Conservation (phyloP, 192 early-diverging fungal genomes). For the Coemansia sp. region DNA sequence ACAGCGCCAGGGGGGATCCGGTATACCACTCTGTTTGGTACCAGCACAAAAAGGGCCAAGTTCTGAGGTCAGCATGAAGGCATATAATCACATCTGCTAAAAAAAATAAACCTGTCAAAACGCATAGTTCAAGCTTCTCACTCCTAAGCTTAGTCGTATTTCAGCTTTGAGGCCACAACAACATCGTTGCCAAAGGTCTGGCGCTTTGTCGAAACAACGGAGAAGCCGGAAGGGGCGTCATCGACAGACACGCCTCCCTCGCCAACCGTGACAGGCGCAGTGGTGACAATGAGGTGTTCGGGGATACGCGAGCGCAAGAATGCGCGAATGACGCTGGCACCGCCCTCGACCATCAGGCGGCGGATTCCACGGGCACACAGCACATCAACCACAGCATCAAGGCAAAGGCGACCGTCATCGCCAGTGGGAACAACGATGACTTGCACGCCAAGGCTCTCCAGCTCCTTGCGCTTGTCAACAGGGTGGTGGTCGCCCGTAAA, state of each 20-base stretch:
- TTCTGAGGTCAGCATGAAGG: too few species aligned
- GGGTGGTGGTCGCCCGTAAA: conserved; percentile 38
- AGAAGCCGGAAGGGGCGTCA: not conserved
- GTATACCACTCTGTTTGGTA: too few species aligned
- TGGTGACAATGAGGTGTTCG: conserved; percentile 59
- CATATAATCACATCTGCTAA: too few species aligned
- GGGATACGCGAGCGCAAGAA: conserved; percentile 51
- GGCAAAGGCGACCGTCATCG: conserved; percentile 4
- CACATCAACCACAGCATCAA: conserved; percentile 17
- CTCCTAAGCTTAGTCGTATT: not conserved
- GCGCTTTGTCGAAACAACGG: conserved; percentile 14
- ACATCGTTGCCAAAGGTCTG: conserved; percentile 59
- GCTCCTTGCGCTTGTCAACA: conserved; percentile 18
- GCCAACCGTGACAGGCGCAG: conserved; percentile 72
- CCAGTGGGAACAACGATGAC: conserved; percentile 48
- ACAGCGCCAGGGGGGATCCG: too few species aligned
- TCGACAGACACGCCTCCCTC: conserved; percentile 48
- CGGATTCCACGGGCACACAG: conserved; percentile 45
- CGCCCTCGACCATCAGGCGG: conserved; percentile 88
- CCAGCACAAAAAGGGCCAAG: too few species aligned
- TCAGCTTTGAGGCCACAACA: conserved; percentile 51
- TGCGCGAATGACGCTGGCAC: conserved; percentile 68
- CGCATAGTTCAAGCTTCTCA: too few species aligned
- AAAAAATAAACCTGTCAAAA: too few species aligned
- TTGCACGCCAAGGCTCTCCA: conserved; percentile 63